Conservation (phyloP, 768 basidiomycete species). For the Termitomyces sp. region DNA sequence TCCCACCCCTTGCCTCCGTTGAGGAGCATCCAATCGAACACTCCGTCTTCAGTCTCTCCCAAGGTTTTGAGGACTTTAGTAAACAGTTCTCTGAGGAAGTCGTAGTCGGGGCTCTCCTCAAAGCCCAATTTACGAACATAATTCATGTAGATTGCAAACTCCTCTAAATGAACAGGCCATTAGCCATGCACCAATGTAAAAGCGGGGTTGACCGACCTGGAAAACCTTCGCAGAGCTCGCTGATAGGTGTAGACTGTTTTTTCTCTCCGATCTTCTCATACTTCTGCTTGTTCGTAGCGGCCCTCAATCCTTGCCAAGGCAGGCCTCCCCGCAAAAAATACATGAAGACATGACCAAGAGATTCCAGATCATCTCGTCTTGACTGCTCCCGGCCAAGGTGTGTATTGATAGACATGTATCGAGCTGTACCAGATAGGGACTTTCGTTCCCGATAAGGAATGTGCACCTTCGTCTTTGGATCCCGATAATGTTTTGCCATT, state of each 20-base stretch:
- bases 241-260: conserved; percentile 91
- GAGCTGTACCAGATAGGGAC: conserved; percentile 92
- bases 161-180: conserved; percentile 72
- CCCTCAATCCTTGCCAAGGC: conserved; percentile 97
- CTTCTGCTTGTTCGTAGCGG: conserved; percentile 99
- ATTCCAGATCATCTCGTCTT: conserved; percentile 94
- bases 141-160: conserved; percentile 98
- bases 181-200: conserved; percentile 1
- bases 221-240: conserved; percentile 94
- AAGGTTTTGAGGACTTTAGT: conserved; percentile 85
- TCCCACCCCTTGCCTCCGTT: conserved; percentile 97
- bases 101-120: conserved; percentile 96
- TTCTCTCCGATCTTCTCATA: conserved; percentile 99
- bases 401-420: conserved; percentile 99
- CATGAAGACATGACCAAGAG: conserved; percentile 98
- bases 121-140: conserved; percentile 98
- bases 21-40: conserved; percentile 96
- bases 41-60: conserved; percentile 86
- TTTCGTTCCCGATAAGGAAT: conserved; percentile 99
- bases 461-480: conserved; percentile 96
- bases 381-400: conserved; percentile 95
- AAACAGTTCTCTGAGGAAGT: conserved; percentile 95
- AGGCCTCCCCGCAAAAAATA: conserved; percentile 96
- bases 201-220: conserved; percentile 56
- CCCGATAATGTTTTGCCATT: conserved; percentile 99